Conservation (phyloP, 768 basidiomycete species). For the Tricholoma sp. region DNA sequence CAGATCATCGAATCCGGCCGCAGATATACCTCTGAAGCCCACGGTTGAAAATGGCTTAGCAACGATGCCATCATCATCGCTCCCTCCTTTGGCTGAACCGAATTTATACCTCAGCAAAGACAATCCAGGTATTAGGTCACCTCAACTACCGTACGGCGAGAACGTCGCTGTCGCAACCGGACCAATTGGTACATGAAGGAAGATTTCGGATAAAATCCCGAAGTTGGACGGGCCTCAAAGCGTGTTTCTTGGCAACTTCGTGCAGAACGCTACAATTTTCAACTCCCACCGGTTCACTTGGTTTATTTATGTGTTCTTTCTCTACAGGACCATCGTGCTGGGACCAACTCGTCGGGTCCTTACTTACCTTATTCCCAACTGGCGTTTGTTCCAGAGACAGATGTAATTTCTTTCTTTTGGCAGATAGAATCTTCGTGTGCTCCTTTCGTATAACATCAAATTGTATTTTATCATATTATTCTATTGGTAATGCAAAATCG, state of each 20-base stretch:
- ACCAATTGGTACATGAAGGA: constrained; percentile 36
- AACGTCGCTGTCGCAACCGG: constrained; percentile 50
- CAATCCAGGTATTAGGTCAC: constrained; percentile 46
- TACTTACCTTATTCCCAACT: constrained; percentile 9
- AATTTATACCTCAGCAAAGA: constrained; percentile 39
- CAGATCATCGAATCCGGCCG: constrained; percentile 43
- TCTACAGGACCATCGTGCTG: constrained; percentile 19
- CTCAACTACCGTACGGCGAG: constrained; percentile 59
- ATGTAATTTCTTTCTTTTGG: constrained; percentile 10
- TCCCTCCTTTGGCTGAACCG: constrained; percentile 29
- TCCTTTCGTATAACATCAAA: constrained; percentile 28
- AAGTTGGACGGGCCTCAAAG: constrained; percentile 5
- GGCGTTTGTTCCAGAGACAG: constrained; percentile 11
- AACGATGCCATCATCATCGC: constrained; percentile 21
- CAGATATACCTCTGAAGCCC: constrained; percentile 34
- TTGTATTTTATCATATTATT: constrained; percentile 35
- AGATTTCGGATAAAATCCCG: constrained; percentile 1
- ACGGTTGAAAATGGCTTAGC: constrained; percentile 36
- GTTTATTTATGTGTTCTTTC: constrained; percentile 41
- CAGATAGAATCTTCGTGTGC: constrained; percentile 12
- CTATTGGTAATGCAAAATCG: constrained; percentile 22
- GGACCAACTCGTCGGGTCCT: background rate
- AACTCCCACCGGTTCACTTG: constrained; percentile 28
- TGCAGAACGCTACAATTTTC: constrained; percentile 16
- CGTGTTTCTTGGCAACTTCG: constrained; percentile 5